Base-by-base conservation (phyloP, 2,329 filamentous ascomycete genomes). In the Cadophora malorum region DNA sequence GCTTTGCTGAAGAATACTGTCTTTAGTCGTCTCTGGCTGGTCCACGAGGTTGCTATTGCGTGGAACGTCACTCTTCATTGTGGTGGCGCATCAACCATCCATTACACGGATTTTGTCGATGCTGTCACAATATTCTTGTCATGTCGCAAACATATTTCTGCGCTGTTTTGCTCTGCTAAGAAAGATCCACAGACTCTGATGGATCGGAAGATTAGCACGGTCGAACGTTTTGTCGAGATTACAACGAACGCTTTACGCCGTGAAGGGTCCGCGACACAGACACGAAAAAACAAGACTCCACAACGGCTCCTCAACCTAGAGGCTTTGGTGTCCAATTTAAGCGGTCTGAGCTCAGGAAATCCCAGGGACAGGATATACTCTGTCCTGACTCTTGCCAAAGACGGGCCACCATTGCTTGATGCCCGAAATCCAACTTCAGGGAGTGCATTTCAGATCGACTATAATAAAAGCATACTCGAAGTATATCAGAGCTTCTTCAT, bases 1-100 rank as follows among this genome's bases (percentile, higher is more conserved):
- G 6, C 31, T 9, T 45, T 70, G 31, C 35, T 70, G 3, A 67
- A 69, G 58, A 70, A 70, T 23, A 41, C 53, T 41, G 62, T 66
- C 19, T 71, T 71, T 49, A 63, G 61, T 49, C 68, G 70, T 14
- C 55, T 70, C 2, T 70, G 68, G 70, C 56, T 72, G 16, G 55
- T 72, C 21, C 70, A 72, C 58, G 68, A 72, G 56, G 61, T 72
- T n/a, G 65, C 70, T 3, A 55, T 72, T 3, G 66, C 68, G 7
- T 47, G 47, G 16, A 66, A 67, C 21, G 67, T 65, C 16, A 67
- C 62, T 25, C 28, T 72, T 4, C 66, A 69, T 60, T 91, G 66
- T 28, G 68, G 68, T 21, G 68, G 68, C 19, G 31, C 21, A 5
- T 16, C 64, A 47, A 50, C 67, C 4, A 67, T 65, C 1, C 61